Conservation (phyloP, 2,329 filamentous ascomycete genomes). For the Rhinocladiella similis region DNA sequence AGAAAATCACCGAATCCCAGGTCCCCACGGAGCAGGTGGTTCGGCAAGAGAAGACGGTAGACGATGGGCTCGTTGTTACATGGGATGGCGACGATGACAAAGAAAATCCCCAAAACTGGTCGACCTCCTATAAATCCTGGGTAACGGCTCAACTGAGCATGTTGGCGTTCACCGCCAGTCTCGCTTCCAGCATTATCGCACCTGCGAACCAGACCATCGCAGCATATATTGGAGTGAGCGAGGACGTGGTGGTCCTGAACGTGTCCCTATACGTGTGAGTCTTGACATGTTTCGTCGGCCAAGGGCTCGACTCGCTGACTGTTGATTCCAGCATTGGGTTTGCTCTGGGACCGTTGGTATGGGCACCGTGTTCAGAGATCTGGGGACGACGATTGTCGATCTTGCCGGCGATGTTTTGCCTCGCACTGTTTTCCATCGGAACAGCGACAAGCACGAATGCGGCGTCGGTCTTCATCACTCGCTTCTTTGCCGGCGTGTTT, state of each 20-base stretch:
- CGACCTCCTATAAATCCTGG: constrained; percentile 45
- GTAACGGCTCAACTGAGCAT: constrained; percentile 52
- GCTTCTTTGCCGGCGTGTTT: constrained; percentile 49
- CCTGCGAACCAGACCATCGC: constrained; percentile 48
- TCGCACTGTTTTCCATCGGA: constrained; percentile 50
- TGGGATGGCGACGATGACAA: constrained; percentile 17
- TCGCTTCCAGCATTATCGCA: constrained; percentile 54
- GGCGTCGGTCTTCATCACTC: constrained; percentile 39
- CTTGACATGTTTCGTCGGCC: not conserved
- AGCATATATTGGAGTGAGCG: constrained; percentile 42
- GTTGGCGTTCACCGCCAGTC: constrained; percentile 50
- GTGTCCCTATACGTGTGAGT: constrained; percentile 48
- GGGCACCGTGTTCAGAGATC: constrained; percentile 47
- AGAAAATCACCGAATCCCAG: no score
- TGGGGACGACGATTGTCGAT: constrained; percentile 48
- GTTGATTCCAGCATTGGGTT: constrained; percentile 32
- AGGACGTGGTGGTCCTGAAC: constrained; percentile 46
- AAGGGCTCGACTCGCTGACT: not conserved
- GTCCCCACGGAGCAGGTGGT: no score
- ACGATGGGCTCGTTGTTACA: constrained; percentile 11
- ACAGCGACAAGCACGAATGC: constrained; percentile 43
- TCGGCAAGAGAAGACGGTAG: not conserved
- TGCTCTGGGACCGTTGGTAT: constrained; percentile 43
- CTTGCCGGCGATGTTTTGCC: constrained; percentile 43
- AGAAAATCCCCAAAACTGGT: constrained; percentile 52